These are phyloP conservation scores for Aspergillus sp. DNA, from an alignment of 2,329 filamentous ascomycete genomes.

Conservation along the genomic window DNA sequence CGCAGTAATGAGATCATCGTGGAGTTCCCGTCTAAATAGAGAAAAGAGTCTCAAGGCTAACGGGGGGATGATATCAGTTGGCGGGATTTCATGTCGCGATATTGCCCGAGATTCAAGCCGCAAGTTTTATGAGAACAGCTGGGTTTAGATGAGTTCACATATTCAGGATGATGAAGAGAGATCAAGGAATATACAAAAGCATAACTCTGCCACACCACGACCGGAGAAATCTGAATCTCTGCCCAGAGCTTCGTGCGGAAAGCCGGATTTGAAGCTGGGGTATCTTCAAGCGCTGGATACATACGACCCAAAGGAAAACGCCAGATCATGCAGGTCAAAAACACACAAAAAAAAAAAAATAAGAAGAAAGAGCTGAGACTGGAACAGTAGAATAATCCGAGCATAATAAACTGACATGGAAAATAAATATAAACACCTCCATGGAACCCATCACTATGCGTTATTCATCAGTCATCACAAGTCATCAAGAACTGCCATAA, in stretches of 20 bases:
- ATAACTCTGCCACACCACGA: constrained; percentile 24
- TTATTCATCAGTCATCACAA: constrained; percentile 39
- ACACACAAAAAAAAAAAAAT: too few species aligned
- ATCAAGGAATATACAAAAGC: neutral
- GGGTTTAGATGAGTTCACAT: neutral
- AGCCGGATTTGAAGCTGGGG: constrained; percentile 28
- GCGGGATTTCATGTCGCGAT: neutral
- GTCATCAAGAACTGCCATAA: constrained; percentile 30
- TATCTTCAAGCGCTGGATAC: constrained; percentile 37
- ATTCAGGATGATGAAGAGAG: neutral
- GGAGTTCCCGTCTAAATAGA: constrained; percentile 11
- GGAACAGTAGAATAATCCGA: constrained; percentile 13
- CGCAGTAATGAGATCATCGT: constrained; percentile 9
- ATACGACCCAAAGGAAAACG: constrained; percentile 27
- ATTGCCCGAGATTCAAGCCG: neutral
- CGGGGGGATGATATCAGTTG: neutral
- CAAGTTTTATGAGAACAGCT: neutral
- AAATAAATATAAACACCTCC: constrained; percentile 15
- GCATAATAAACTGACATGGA: constrained; percentile 16
- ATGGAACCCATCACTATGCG: constrained; percentile 28
- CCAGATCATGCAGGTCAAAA: constrained; percentile 29
- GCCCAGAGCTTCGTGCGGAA: constrained; percentile 24
- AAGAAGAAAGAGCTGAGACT: neutral
- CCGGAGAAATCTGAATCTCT: constrained; percentile 23
- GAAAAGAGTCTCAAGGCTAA: neutral